These are phyloP conservation scores for Oidiodendron maius DNA, from an alignment of 495 filamentous ascomycete species.

Conservation along the genomic window DNA sequence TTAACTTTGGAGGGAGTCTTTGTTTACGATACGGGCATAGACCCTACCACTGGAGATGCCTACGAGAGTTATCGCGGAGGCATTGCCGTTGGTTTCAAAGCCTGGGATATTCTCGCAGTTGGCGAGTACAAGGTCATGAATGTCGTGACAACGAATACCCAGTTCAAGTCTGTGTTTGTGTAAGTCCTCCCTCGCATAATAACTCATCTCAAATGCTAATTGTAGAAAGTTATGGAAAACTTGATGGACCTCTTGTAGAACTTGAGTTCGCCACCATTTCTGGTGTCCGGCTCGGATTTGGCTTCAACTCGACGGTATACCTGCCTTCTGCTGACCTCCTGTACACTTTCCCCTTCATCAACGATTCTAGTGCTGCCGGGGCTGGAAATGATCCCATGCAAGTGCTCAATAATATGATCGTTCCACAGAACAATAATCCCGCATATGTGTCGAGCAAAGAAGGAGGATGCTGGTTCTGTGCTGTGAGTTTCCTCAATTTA, in stretches of 20 bases:
- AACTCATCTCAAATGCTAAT: too few species aligned
- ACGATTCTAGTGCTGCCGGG: background rate
- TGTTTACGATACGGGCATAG: too few species aligned
- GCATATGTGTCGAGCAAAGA: background rate
- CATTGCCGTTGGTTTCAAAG: slow-evolving; percentile 28
- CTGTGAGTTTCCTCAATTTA: too few species aligned
- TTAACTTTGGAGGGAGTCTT: slow-evolving; percentile 34
- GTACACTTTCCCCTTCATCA: slow-evolving; percentile 34
- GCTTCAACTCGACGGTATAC: slow-evolving; percentile 34
- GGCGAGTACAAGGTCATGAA: slow-evolving; percentile 28
- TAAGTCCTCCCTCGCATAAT: too few species aligned
- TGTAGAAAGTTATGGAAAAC: too few species aligned
- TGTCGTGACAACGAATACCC: background rate
- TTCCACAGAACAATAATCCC: background rate
- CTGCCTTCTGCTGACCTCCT: slow-evolving; percentile 29
- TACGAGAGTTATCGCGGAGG: slow-evolving; percentile 32
- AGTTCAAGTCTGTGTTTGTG: slow-evolving; percentile 34
- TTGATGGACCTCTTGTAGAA: slow-evolving; percentile 37
- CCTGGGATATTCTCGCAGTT: slow-evolving; percentile 32
- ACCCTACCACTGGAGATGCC: background rate
- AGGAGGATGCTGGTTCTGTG: too few species aligned
- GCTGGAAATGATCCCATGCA: slow-evolving; percentile 14
- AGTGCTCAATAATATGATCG: slow-evolving; percentile 9
- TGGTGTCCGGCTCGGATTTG: slow-evolving; percentile 36
- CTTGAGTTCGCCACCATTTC: slow-evolving; percentile 36